Evolutionary conservation across 2,329 filamentous ascomycete genomes (phyloP).

Genomic region (Colletotrichum sp.): DNA sequence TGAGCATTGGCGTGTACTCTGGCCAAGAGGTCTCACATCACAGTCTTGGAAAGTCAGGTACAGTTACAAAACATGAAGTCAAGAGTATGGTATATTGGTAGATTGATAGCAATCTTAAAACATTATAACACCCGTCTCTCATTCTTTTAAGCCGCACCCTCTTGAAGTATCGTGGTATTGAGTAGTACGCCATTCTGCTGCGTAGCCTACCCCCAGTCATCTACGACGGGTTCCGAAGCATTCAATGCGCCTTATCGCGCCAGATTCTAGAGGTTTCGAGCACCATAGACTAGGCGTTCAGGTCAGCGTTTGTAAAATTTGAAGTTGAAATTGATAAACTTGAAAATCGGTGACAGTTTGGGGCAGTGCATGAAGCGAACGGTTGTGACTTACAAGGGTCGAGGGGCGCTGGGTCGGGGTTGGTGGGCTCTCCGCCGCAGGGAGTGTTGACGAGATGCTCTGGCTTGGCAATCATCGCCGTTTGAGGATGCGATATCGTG

Average conservation of each 20-base stretch:
- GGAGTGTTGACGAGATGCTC: not conserved
- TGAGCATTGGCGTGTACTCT: not conserved
- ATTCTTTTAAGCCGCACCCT: not conserved
- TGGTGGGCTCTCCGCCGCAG: not conserved
- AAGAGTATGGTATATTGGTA: not conserved
- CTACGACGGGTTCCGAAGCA: not conserved
- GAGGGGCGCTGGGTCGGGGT: not conserved
- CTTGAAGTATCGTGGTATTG: not conserved
- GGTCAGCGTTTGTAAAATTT: not conserved
- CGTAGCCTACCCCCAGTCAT: not conserved
- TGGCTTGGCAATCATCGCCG: not conserved
- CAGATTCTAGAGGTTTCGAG: not conserved
- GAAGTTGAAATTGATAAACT: not conserved
- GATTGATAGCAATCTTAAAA: not conserved
- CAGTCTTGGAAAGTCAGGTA: not conserved
- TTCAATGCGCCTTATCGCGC: not conserved
- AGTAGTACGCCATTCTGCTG: not conserved
- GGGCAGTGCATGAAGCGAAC: not conserved
- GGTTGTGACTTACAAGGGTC: slow-evolving; percentile 1
- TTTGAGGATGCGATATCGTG: not conserved
- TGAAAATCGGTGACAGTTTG: not conserved
- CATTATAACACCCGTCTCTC: not conserved
- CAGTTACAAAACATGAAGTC: not conserved
- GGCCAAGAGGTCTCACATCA: not conserved
- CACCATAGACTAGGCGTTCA: not conserved